Percentiles rank a stretch among this genome's conserved stretches.
phyloP scores from a whole-genome alignment of 345 rosid species.

The Rubroshorea leprosula region DNA sequence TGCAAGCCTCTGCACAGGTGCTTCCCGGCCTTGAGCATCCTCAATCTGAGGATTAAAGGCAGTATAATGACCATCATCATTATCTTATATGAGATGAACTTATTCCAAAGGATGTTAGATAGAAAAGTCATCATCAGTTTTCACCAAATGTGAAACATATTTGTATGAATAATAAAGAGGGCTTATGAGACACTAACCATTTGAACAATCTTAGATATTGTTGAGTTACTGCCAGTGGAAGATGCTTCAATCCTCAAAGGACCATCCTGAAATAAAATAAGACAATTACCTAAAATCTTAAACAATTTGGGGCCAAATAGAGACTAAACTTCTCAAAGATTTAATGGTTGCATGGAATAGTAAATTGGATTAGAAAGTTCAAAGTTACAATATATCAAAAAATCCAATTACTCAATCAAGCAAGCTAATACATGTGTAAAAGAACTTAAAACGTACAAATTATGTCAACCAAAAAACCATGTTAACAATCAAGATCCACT shows the following conservation, averaged over 20 bases:
- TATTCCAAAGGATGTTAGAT: background rate
- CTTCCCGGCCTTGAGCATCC: constrained; percentile 94
- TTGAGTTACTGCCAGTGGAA: constrained; percentile 82
- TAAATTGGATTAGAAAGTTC: too few relatives aligned
- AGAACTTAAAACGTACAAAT: constrained; percentile 1
- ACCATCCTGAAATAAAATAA: constrained; percentile 81
- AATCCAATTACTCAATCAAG: too few relatives aligned
- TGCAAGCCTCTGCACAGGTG: constrained; percentile 92
- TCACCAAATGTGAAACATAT: background rate
- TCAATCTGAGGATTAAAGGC: constrained; percentile 54
- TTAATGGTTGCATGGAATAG: too few relatives aligned
- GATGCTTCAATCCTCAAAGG: constrained; percentile 82
- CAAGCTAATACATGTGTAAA: background rate
- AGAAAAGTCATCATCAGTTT: background rate
- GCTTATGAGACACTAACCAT: constrained; percentile 57
- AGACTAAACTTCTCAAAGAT: too few relatives aligned
- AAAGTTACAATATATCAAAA: too few relatives aligned
- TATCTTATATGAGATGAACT: too few relatives aligned
- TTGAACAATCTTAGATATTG: constrained; percentile 75
- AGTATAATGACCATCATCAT: background rate
- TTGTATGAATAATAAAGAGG: background rate
- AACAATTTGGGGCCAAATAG: background rate
- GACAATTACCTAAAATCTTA: background rate
- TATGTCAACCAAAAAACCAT: too few relatives aligned
- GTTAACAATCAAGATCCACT: too few relatives aligned